phyloP scores from a whole-genome alignment of 768 basidiomycete genomes.

The Infundibulicybe gibba region DNA sequence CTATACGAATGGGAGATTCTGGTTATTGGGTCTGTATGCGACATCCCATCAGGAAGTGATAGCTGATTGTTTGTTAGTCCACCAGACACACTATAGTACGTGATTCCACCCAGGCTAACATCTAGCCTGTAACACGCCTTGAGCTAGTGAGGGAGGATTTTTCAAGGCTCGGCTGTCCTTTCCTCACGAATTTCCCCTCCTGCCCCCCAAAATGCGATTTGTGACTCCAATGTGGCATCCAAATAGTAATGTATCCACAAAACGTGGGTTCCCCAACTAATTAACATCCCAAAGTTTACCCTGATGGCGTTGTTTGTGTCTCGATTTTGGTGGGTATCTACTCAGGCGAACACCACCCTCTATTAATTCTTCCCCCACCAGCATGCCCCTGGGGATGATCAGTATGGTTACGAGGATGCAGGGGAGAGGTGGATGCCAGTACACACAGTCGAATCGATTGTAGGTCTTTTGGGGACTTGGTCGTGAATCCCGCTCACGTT shows the following conservation, averaged over 20 bases:
- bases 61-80: constrained; percentile 51
- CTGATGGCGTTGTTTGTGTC: constrained; percentile 91
- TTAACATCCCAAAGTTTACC: constrained; percentile 64
- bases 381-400: constrained; percentile 96
- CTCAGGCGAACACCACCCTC: neutral
- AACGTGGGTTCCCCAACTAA: constrained; percentile 4
- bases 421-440: constrained; percentile 98
- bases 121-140: constrained; percentile 11
- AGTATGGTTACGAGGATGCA: constrained; percentile 96
- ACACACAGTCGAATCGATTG: constrained; percentile 95
- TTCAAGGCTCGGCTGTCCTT: constrained; percentile 90
- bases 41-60: constrained; percentile 1
- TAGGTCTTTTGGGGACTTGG: constrained; percentile 27
- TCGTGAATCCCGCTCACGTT: no score
- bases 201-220: constrained; percentile 95
- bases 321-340: constrained; percentile 75
- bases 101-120: constrained; percentile 1
- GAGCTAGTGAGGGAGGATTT: constrained; percentile 86
- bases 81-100: constrained; percentile 89
- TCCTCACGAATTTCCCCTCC: constrained; percentile 85
- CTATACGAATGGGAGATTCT: constrained; percentile 96
- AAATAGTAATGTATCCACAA: constrained; percentile 65
- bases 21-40: constrained; percentile 71
- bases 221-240: constrained; percentile 97
- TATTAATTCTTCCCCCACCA: constrained; percentile 23